Conservation (phyloP, 225 moss, liverwort and hornwort species). For the Thuidium tamariscinum region DNA sequence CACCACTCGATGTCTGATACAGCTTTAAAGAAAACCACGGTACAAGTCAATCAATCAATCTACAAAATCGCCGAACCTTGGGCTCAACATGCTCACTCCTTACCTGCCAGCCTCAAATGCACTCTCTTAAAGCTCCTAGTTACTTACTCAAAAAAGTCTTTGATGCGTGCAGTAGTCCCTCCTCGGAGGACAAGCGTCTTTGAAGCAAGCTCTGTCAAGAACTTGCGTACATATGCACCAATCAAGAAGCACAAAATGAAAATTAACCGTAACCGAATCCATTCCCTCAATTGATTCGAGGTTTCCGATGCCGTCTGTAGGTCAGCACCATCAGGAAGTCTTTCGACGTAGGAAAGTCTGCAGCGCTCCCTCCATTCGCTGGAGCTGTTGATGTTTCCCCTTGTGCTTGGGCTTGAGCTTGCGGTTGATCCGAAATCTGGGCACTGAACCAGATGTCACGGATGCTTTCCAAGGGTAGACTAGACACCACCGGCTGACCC, state of each 20-base stretch:
- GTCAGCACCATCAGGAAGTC: slow-evolving; percentile 96
- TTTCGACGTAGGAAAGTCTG: slow-evolving; percentile 54
- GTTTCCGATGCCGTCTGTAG: slow-evolving; percentile 67
- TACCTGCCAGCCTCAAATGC: slow-evolving; percentile 9
- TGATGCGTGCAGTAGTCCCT: background rate
- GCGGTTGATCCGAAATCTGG: slow-evolving; percentile 29
- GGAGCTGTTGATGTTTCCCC: slow-evolving; percentile 38
- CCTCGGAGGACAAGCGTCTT: background rate
- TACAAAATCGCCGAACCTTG: slow-evolving; percentile 30
- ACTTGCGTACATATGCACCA: background rate
- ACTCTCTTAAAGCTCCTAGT: background rate
- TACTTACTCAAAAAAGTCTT: background rate
- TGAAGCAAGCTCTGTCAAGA: background rate
- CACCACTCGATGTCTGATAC: background rate
- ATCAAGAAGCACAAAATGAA: background rate
- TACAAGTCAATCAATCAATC: background rate
- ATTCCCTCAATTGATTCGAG: slow-evolving; percentile 16
- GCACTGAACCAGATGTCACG: slow-evolving; percentile 96
- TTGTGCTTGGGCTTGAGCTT: background rate
- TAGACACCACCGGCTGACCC: slow-evolving; percentile 92
- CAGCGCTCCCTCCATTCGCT: slow-evolving; percentile 30
- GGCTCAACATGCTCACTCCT: slow-evolving; percentile 12
- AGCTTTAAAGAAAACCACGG: background rate
- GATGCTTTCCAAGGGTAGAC: slow-evolving; percentile 93
- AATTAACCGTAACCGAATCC: background rate